Percentiles rank a stretch among this genome's conserved stretches.
phyloP scores from a whole-genome alignment of 257 asterid species.

The Ballota nigra region DNA sequence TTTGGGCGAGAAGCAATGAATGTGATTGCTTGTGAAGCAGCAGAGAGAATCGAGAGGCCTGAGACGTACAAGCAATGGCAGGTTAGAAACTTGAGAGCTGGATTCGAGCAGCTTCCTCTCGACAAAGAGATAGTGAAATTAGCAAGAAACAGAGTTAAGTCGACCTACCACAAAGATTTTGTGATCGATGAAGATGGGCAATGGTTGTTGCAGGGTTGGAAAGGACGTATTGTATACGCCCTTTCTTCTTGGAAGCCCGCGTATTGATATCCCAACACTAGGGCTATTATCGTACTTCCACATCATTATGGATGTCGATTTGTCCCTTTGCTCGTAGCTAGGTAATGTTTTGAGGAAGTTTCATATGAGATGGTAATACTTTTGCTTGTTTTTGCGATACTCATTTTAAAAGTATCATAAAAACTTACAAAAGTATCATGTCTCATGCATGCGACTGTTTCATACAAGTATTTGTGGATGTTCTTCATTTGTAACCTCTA shows the following conservation, averaged over 20 bases:
- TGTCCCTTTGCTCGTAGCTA: neutral
- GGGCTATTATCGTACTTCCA: neutral
- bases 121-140: constrained; percentile 37
- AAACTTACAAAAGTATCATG: neutral
- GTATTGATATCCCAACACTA: neutral
- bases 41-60: constrained; percentile 51
- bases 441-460: neutral
- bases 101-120: constrained; percentile 46
- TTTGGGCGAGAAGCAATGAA: constrained; percentile 54
- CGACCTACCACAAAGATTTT: constrained; percentile 44
- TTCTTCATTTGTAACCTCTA: neutral
- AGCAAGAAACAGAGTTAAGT: constrained; percentile 30
- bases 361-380: neutral
- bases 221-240: constrained; percentile 47
- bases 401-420: no score
- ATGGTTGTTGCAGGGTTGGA: constrained; percentile 68
- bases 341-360: neutral
- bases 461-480: neutral
- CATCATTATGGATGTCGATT: neutral
- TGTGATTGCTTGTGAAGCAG: constrained; percentile 54
- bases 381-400: neutral
- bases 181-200: constrained; percentile 49
- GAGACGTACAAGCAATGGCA: constrained; percentile 72
- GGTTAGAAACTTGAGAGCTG: constrained; percentile 47
- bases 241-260: constrained; percentile 50